Percentiles rank a stretch among this genome's conserved stretches.
phyloP scores from a whole-genome alignment of 495 filamentous ascomycete genomes.

The Aspergillus coremiiformis region DNA sequence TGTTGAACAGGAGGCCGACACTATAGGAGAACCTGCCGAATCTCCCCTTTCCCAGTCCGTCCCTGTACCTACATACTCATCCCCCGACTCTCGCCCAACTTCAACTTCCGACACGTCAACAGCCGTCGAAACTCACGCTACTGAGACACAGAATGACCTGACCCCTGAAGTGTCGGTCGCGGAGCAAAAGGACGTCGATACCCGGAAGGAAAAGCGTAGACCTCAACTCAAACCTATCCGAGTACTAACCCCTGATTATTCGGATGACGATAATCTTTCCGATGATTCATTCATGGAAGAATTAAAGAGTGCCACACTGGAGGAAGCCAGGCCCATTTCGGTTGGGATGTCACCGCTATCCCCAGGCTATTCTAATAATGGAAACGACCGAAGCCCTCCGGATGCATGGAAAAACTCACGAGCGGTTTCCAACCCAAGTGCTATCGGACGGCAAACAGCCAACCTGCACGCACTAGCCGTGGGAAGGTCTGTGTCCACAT shows the following conservation, averaged over 20 bases:
- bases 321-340: conserved; percentile 75
- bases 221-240: conserved; percentile 49
- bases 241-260: conserved; percentile 46
- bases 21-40: conserved; percentile 5
- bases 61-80: conserved; percentile 18
- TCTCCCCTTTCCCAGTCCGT: conserved; percentile 11
- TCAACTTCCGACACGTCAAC: conserved; percentile 15
- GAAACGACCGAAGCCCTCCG: conserved; percentile 20
- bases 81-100: conserved; percentile 12
- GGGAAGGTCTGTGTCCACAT: conserved; percentile 34
- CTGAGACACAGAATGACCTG: conserved; percentile 13
- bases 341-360: conserved; percentile 81
- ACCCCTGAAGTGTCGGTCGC: conserved; percentile 16
- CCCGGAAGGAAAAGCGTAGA: conserved; percentile 41
- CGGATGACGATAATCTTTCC: conserved; percentile 59
- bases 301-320: conserved; percentile 69
- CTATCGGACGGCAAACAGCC: conserved; percentile 20
- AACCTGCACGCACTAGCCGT: conserved; percentile 36
- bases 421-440: conserved; percentile 44
- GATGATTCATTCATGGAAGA: conserved; percentile 90
- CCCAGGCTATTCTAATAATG: conserved; percentile 47
- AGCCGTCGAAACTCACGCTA: conserved; percentile 4
- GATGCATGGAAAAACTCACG: conserved; percentile 41
- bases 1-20: conserved; percentile 14
- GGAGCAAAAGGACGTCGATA: conserved; percentile 11